These are phyloP conservation scores for Allodekkera sacchari DNA, from an alignment of 805 yeast species.

Conservation along the genomic window DNA sequence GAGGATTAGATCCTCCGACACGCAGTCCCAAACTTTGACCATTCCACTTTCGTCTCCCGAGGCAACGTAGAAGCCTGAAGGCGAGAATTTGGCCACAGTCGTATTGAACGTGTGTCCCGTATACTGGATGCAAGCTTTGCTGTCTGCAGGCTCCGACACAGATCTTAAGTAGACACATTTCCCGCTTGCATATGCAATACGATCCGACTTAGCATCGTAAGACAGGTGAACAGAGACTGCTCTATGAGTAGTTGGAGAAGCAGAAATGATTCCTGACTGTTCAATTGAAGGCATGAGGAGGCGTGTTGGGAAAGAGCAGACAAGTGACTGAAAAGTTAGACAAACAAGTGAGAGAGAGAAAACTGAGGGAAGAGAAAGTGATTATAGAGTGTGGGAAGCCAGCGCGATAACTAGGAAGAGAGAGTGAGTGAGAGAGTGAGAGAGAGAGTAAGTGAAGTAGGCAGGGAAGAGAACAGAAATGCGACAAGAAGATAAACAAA, in stretches of 20 bases:
- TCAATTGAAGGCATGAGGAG: slow-evolving; percentile 12
- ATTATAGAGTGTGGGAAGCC: background rate
- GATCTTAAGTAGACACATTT: slow-evolving; percentile 70
- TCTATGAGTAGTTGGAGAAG: slow-evolving; percentile 72
- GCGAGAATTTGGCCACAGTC: slow-evolving; percentile 80
- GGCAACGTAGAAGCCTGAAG: slow-evolving; percentile 84
- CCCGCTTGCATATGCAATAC: slow-evolving; percentile 77
- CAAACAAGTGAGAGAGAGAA: background rate
- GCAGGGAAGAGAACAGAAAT: no score
- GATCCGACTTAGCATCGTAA: slow-evolving; percentile 58
- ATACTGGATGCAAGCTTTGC: slow-evolving; percentile 46
- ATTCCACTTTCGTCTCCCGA: slow-evolving; percentile 89
- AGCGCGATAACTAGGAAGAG: no score
- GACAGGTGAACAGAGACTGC: slow-evolving; percentile 67
- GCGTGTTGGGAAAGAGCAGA: background rate
- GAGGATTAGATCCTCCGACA: slow-evolving; percentile 44
- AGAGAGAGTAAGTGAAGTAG: no score
- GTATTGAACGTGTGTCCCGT: slow-evolving; percentile 62
- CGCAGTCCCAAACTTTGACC: slow-evolving; percentile 81
- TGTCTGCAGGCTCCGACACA: slow-evolving; percentile 40
- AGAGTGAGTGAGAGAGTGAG: no score
- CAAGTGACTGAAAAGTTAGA: background rate
- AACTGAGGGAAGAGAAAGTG: background rate
- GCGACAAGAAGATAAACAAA: no score
- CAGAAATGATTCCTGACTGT: slow-evolving; percentile 41